phyloP scores from a whole-genome alignment of 805 yeast genomes.

The Helenozyma rhizophorensis region DNA sequence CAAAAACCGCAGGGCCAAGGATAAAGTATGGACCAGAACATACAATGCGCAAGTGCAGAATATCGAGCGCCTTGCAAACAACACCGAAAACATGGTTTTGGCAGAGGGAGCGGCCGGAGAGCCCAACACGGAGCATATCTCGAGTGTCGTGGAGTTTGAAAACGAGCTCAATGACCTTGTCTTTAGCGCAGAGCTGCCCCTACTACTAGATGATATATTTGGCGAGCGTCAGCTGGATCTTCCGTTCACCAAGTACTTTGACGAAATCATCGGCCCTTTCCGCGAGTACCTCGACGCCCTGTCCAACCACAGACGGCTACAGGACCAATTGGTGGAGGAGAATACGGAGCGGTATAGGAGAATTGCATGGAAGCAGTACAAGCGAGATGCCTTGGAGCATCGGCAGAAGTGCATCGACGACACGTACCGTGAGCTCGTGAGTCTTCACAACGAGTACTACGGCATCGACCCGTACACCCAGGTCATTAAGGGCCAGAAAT shows the following conservation, averaged over 20 bases:
- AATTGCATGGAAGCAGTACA: slow-evolving; percentile 35
- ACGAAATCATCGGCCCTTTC: slow-evolving; percentile 19
- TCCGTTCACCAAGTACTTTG: slow-evolving; percentile 22
- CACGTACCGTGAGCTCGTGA: slow-evolving; percentile 23
- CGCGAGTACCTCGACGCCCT: slow-evolving; percentile 20
- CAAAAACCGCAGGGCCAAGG: slow-evolving; percentile 23
- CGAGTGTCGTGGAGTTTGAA: slow-evolving; percentile 26
- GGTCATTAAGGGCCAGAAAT: slow-evolving; percentile 7
- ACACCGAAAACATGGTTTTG: slow-evolving; percentile 28
- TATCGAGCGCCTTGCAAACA: slow-evolving; percentile 27
- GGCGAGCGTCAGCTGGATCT: slow-evolving; percentile 11
- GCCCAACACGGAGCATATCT: slow-evolving; percentile 7
- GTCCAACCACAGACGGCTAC: slow-evolving; percentile 27
- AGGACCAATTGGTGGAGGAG: slow-evolving; percentile 18
- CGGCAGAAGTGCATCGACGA: slow-evolving; percentile 23
- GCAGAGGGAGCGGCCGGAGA: not conserved
- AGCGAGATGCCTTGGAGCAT: slow-evolving; percentile 18
- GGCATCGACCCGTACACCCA: slow-evolving; percentile 16
- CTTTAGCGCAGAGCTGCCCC: slow-evolving; percentile 29
- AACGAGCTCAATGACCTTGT: slow-evolving; percentile 27
- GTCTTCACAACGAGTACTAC: slow-evolving; percentile 27
- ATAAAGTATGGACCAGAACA: slow-evolving; percentile 29
- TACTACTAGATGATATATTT: slow-evolving; percentile 27
- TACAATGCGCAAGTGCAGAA: slow-evolving; percentile 32
- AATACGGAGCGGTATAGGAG: slow-evolving; percentile 20